Evolutionary conservation across 768 basidiomycete species (phyloP), one percentile per base, ranked within the genome.

Genomic region (Termitomyces sp.): DNA sequence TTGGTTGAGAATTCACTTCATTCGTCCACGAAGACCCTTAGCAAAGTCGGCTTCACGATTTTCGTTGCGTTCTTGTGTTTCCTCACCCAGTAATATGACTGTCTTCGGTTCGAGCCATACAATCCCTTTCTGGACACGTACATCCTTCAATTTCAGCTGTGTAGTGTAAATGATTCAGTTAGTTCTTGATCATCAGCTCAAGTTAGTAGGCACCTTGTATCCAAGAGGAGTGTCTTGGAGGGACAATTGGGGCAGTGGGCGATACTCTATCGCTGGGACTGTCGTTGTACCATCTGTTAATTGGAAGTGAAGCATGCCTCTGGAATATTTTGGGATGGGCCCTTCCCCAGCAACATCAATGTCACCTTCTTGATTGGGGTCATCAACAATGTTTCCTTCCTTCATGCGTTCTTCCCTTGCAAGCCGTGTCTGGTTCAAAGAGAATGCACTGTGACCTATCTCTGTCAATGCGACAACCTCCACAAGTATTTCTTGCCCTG

Each of bases 371-470:
- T 77, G 79, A 12, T 77, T 78, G 26, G 53, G 53, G 24, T 75
- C 72, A 39, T 73, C 66, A 15, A 67, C 67, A 36, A 71, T 71
- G 15, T 71, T 72, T 41, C 76, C 86, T 8, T 84, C 79, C 48
- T 84, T 81, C 54, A 81, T 73, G 34, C 92, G 76, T 64, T 88
- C 86, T 59, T 82, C 81, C 18, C 81, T 78, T 13, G 84, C 82
- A 54, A 83, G 77, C 22, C 88, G 79, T 24, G 82, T 80, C 63
- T 89, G 89, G 59, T 87, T 80, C 18, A 97, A 77, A 52, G 77
- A 84, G 65, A 92, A 90, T 0, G 94, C 95, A 62, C 93, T 93
- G 45, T 81, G 74, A 0, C 87, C 91, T 22, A 97, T 86, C 56
- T 98, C 95, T 18, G 84, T 90, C n/a, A 96, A 81, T 15, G 81